Base-by-base conservation (phyloP, 2,329 filamentous ascomycete species). In the Xylariaceae sp. region DNA sequence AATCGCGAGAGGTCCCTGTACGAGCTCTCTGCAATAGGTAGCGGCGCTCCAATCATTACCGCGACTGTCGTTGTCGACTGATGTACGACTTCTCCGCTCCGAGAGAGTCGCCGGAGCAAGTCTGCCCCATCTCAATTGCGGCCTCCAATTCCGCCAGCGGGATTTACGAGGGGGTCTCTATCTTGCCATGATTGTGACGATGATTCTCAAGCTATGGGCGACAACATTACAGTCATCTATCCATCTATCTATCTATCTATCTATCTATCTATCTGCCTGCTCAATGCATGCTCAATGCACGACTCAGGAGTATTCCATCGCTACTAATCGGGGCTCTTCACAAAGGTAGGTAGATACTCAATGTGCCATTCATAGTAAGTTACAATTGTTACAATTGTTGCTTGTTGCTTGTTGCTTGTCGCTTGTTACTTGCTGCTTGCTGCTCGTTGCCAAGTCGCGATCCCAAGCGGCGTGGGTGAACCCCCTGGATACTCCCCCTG, bases 1-100 rank as follows among this genome's bases (percentile, higher is more conserved):
- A 47, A 39, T 19, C 19, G 29, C n/a, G 41, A 7, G 52, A 39
- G 48, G 48, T 19, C 34, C 30, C 34, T 3, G 32, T 57, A 55
- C 55, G 52, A 55, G 45, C 26, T 8, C 47, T 31, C 32, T 53
- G 29, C 43, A 41, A 31, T 27, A 37, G 1, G 30, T 7, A 5
- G 8, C 32, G 6, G 8, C 6, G 32, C 32, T 34, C 32, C 8
- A 6, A 42, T 12, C 9, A 35, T 29, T 34, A 35, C 12, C 19
- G 26, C 35, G 30, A 31, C 35, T 32, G n/a, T 8, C 43, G 35
- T 34, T 3, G 47, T 53, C 26, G 8, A 51, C 19, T 19, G 19
- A 19, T 19, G 19, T 19, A 19, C 19, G 19, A 19, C 19, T 19
- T 19, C 4, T 11, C 8, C 35, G 4, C 8, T 11, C 35, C 8